Conservation (phyloP, 148 eudicot species). For the Rhododendron simsii region DNA sequence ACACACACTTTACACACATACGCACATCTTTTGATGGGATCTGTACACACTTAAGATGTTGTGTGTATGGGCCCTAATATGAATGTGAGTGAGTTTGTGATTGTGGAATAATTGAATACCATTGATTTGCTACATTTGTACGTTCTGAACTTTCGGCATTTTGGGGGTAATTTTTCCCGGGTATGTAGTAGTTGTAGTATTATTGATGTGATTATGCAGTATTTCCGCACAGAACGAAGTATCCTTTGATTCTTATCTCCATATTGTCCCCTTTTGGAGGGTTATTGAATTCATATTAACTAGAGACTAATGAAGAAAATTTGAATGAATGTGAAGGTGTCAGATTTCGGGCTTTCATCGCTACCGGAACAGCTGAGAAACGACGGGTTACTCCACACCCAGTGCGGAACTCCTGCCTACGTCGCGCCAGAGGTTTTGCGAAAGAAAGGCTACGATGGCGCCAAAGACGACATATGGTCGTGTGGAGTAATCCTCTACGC, state of each 20-base stretch:
- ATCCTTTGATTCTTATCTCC: too few species aligned
- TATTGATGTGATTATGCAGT: neutral
- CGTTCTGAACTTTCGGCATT: neutral
- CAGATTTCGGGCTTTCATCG: constrained; percentile 1
- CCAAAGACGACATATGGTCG: constrained; percentile 72
- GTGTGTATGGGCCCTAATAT: too few species aligned
- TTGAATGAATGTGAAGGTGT: neutral
- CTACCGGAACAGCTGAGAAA: neutral
- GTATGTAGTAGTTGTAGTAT: neutral
- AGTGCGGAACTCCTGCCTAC: constrained; percentile 80
- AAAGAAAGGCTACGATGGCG: constrained; percentile 63
- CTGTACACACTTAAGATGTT: too few species aligned
- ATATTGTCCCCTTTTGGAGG: too few species aligned
- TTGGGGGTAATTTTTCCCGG: neutral
- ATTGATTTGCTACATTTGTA: too few species aligned
- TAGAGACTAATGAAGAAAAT: neutral
- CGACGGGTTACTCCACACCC: constrained; percentile 14
- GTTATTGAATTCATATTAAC: neutral
- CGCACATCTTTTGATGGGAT: too few species aligned
- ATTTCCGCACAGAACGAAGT: neutral
- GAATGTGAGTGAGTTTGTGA: too few species aligned
- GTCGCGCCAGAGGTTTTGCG: constrained; percentile 72
- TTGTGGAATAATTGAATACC: too few species aligned
- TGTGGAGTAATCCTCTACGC: constrained; percentile 68
- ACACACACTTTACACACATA: too few species aligned